A percentile compares a stretch with the other conserved stretches of the same genome.
phyloP scores from a whole-genome alignment of 2,329 filamentous ascomycete genomes.

The Gyromitra esculenta region DNA sequence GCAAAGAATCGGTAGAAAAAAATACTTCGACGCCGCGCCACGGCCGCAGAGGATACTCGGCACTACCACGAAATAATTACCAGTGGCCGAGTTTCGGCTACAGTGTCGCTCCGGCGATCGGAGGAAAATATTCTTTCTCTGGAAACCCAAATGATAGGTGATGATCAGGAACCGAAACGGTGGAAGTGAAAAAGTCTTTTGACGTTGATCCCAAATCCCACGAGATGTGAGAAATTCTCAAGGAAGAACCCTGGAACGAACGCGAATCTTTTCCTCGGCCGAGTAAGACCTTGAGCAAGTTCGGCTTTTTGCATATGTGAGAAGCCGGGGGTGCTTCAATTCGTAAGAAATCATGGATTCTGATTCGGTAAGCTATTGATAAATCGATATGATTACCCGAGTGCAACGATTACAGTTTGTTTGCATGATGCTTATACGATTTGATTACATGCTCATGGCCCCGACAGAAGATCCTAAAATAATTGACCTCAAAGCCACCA shows the following conservation, averaged over 20 bases:
- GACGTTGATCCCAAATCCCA: conserved; percentile 19
- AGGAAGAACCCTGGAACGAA: conserved; percentile 37
- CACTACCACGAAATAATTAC: conserved; percentile 17
- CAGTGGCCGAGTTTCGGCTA: conserved; percentile 35
- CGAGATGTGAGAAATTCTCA: conserved; percentile 24
- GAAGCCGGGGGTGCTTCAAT: conserved; percentile 19
- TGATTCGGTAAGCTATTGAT: conserved; percentile 18
- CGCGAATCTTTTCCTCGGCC: conserved; percentile 23
- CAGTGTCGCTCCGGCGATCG: conserved; percentile 37
- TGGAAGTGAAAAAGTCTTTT: background rate
- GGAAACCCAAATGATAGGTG: conserved; percentile 30
- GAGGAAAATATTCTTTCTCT: conserved; percentile 6
- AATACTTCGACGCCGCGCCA: conserved; percentile 28
- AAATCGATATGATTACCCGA: conserved; percentile 34
- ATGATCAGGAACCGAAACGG: conserved; percentile 33
- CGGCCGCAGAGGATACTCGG: conserved; percentile 40
- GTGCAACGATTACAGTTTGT: conserved; percentile 43
- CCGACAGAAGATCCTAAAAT: conserved; percentile 35
- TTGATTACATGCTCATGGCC: conserved; percentile 36
- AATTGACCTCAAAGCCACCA: conserved; percentile 17
- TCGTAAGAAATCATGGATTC: conserved; percentile 29
- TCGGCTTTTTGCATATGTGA: conserved; percentile 38
- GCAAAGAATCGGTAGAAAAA: conserved; percentile 39
- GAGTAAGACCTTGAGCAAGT: conserved; percentile 31
- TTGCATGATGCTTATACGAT: conserved; percentile 37